Evolutionary conservation across 345 rosid genomes (phyloP).

Genomic region (Draba incana): DNA sequence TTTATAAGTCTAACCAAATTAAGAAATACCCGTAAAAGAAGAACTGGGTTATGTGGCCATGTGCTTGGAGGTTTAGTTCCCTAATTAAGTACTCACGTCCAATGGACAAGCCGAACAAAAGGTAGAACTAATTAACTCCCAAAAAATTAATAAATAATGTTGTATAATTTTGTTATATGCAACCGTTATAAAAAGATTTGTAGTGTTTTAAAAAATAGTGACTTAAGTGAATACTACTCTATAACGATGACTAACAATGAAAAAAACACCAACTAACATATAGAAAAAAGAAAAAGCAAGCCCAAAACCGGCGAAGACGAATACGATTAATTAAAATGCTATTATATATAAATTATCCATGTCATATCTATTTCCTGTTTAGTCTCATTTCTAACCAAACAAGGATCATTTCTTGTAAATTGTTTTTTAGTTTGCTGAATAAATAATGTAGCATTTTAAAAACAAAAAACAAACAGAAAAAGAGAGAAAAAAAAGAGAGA

Average conservation of each 20-base stretch:
- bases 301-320: background rate
- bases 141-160: background rate
- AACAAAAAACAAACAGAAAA: background rate
- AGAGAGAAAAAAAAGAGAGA: background rate
- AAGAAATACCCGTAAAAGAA: slow-evolving; percentile 42
- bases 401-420: background rate
- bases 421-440: background rate
- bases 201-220: background rate
- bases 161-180: background rate
- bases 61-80: slow-evolving; percentile 38
- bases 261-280: background rate
- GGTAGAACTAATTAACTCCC: background rate
- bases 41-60: slow-evolving; percentile 40
- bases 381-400: background rate
- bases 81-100: slow-evolving; percentile 27
- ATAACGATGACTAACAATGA: background rate
- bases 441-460: background rate
- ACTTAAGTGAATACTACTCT: background rate
- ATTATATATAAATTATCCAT: too few relatives aligned
- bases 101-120: slow-evolving; percentile 16
- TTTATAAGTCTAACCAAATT: slow-evolving; percentile 1
- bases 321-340: background rate
- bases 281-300: background rate
- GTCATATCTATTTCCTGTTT: background rate
- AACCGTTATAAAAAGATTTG: background rate